These are phyloP conservation scores for Eucalyptus cloeziana DNA, from an alignment of 345 rosid genomes.

Conservation along the genomic window DNA sequence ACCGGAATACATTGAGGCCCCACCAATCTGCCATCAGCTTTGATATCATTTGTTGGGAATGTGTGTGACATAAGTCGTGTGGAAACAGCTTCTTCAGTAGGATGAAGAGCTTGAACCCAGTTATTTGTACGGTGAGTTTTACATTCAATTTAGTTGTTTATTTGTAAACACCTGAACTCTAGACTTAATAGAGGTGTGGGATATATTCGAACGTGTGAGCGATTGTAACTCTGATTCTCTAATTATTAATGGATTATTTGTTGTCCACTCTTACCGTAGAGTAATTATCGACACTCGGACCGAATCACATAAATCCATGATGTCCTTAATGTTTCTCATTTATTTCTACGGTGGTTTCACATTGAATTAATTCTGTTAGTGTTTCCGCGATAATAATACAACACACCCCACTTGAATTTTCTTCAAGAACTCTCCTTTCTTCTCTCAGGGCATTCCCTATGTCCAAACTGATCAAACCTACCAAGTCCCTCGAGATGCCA, in stretches of 20 bases:
- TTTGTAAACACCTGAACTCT: neutral
- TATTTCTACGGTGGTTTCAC: neutral
- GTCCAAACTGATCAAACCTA: neutral
- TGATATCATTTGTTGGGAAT: neutral
- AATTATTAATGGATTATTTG: neutral
- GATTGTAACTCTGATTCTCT: rapidly evolving
- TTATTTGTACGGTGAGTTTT: neutral
- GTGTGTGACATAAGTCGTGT: neutral
- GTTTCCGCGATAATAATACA: rapidly evolving
- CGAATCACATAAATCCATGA: neutral
- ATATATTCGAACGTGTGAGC: neutral
- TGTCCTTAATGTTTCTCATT: neutral
- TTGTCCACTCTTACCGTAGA: too few species aligned
- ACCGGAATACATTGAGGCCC: rapidly evolving
- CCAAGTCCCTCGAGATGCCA: neutral
- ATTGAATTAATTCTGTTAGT: neutral
- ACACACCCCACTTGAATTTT: neutral
- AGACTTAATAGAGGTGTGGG: neutral
- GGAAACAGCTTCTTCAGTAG: rapidly evolving
- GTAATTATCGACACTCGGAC: rapidly evolving
- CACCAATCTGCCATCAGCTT: neutral
- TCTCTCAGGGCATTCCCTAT: neutral
- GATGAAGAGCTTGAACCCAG: neutral
- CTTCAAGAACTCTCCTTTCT: neutral
- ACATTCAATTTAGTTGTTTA: neutral